Base-by-base conservation (phyloP, 2,329 filamentous ascomycete species). In the Aspergillus uvarum region DNA sequence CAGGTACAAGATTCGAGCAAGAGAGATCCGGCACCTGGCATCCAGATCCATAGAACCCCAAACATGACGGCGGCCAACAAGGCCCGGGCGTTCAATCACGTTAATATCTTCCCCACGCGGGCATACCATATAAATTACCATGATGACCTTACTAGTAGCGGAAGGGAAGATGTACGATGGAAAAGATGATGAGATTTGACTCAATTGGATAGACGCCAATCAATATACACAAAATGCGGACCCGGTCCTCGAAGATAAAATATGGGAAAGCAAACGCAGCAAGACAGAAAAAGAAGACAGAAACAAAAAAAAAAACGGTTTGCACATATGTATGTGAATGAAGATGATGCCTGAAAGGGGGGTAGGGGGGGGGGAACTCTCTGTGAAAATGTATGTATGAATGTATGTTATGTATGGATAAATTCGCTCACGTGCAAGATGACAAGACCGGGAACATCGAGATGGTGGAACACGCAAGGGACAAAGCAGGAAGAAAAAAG, bases 401-500 rank as follows among this genome's bases (percentile, higher is more conserved):
- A 54, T 54, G 42, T 47, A 48, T 55, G 53, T 29, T 55, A 55
- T 55, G 26, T 16, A 44, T 44, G 38, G 5, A 19, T 48, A 42
- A 26, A 55, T 32, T 44, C 53, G 53, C 42, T 47, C 42, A 55
- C 47, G 47, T 14, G 26, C 24, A 48, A 21, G n/a, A 54, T 12
- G 21, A 32, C 8, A 21, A 21, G 19, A 31, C 24, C 26, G 52
- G 52, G 19, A 32, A 44, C n/a, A 31, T 8, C 19, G 2, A 48
- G 12, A 44, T 44, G 38, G 16, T 42, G 16, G n/a, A 44, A 59
- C 56, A 52, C 51, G 22, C 31, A 42, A 59, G 51, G 32, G 47
- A 54, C 56, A 47, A 42, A 54, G 62, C 56, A 47, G 47, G 47
- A 47, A 56, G 50, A 60, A 35, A 61, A 16, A 58, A 59, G 62